Percentiles rank a stretch among this genome's conserved stretches.
Evolutionary conservation across 192 early-diverging fungal genomes (phyloP).

Genomic region (Geranomyces michiganensis): DNA sequence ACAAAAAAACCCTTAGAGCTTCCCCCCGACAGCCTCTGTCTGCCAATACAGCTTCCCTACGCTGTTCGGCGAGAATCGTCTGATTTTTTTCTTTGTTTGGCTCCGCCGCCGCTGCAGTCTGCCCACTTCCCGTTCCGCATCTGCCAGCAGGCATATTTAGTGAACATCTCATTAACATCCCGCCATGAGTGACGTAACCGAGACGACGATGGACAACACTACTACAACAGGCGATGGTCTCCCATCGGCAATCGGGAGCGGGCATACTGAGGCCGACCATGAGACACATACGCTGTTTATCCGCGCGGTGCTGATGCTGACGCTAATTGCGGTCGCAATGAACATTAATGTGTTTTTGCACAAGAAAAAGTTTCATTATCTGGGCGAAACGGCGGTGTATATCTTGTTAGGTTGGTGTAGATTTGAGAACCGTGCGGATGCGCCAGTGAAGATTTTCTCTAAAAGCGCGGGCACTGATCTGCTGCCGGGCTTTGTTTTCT

Average conservation of each 20-base stretch:
- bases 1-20: too few species aligned
- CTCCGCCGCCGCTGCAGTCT: too few species aligned
- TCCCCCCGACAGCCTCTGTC: background rate
- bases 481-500: background rate
- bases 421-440: background rate
- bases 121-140: too few species aligned
- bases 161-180: background rate
- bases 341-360: conserved; percentile 57
- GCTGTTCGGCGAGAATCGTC: too few species aligned
- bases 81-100: too few species aligned
- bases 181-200: background rate
- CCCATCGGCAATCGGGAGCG: conserved; percentile 11
- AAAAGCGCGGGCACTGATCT: background rate
- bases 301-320: conserved; percentile 55
- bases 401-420: conserved; percentile 56
- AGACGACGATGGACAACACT: background rate
- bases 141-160: too few species aligned
- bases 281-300: conserved; percentile 46
- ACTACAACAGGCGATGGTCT: conserved; percentile 21
- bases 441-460: background rate
- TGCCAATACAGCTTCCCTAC: background rate
- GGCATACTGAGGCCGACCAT: background rate
- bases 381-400: conserved; percentile 56
- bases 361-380: conserved; percentile 58
- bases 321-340: conserved; percentile 55